phyloP scores from a whole-genome alignment of 495 filamentous ascomycete species.

The Usnea hakonensis region DNA sequence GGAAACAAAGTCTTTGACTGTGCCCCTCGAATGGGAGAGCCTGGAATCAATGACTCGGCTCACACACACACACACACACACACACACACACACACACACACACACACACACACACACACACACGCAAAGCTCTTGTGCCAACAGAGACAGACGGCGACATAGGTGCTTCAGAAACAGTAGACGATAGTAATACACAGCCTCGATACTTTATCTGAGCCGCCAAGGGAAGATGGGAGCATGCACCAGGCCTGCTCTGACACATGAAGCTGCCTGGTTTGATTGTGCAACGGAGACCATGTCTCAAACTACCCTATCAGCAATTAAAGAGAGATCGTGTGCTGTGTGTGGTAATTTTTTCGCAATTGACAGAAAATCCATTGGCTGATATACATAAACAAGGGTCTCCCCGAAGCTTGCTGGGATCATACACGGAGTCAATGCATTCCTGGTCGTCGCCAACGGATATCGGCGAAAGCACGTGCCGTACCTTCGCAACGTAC shows the following conservation, averaged over 20 bases:
- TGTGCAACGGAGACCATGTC: neutral
- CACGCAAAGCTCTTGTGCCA: neutral
- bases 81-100: no score
- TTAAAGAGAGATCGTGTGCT: neutral
- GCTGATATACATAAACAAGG: neutral
- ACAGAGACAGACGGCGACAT: neutral
- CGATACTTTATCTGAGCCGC: neutral
- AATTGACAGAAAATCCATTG: neutral
- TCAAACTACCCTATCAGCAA: neutral
- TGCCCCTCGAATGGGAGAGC: no score
- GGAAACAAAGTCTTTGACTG: neutral
- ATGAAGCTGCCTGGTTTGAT: neutral
- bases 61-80: no score
- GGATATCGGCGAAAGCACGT: neutral
- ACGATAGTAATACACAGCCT: neutral
- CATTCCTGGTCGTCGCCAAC: neutral
- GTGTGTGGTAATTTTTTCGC: neutral
- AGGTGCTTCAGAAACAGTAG: neutral
- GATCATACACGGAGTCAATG: neutral
- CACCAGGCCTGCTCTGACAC: neutral
- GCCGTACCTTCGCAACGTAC: neutral
- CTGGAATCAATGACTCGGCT: no score
- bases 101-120: no score
- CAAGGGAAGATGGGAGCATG: neutral
- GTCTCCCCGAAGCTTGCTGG: neutral